Conservation (phyloP, 768 basidiomycete genomes). For the Lentinula guzmanii region DNA sequence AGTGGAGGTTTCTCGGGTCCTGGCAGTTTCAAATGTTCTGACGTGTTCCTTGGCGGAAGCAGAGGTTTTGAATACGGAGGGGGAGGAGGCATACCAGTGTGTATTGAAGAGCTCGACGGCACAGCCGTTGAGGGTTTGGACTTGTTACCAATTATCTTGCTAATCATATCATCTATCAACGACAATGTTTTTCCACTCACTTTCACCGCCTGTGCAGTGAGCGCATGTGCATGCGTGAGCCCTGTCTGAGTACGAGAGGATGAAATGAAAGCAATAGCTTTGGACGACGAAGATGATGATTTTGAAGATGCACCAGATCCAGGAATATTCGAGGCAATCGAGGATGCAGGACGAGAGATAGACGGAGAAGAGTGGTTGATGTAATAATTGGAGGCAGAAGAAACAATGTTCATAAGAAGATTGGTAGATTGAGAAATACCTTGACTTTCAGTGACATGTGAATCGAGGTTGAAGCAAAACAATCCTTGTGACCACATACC, state of each 20-base stretch:
- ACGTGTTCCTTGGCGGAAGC: slow-evolving; percentile 12
- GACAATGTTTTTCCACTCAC: slow-evolving; percentile 58
- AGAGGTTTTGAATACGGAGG: slow-evolving; percentile 13
- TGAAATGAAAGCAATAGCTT: slow-evolving; percentile 51
- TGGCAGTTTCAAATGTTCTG: neutral
- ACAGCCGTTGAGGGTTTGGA: slow-evolving; percentile 8
- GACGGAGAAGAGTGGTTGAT: slow-evolving; percentile 41
- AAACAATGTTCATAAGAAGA: slow-evolving; percentile 56
- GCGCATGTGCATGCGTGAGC: slow-evolving; percentile 54
- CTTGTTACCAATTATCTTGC: slow-evolving; percentile 46
- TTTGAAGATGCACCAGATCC: slow-evolving; percentile 6
- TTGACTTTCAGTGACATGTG: slow-evolving; percentile 37
- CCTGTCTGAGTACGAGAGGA: slow-evolving; percentile 54
- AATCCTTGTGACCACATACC: slow-evolving; percentile 32
- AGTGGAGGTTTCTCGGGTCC: slow-evolving; percentile 8
- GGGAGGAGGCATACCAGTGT: slow-evolving; percentile 4
- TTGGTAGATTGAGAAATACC: slow-evolving; percentile 64
- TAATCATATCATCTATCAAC: slow-evolving; percentile 55
- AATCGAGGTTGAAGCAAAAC: neutral
- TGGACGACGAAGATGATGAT: slow-evolving; percentile 24
- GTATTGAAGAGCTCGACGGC: neutral
- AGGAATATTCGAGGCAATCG: neutral
- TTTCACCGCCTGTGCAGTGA: slow-evolving; percentile 61
- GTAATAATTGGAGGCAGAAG: slow-evolving; percentile 55
- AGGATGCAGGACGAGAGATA: slow-evolving; percentile 33